Conservation (phyloP, 176 grass and related monocot species). For the Dactylis glomerata region DNA sequence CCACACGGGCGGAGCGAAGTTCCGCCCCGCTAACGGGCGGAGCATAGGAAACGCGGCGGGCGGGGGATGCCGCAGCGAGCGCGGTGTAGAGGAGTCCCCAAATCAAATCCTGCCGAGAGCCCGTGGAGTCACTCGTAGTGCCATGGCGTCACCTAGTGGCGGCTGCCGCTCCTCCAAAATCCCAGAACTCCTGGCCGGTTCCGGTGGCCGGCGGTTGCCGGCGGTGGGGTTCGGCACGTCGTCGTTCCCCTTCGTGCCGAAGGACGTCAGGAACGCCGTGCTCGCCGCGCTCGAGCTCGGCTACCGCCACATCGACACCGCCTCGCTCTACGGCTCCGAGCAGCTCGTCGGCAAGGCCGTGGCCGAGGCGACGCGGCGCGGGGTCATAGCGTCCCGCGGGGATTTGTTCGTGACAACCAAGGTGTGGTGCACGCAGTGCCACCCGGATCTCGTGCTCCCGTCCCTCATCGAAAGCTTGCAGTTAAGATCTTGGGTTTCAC, state of each 20-base stretch:
- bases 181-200: slow-evolving; percentile 23
- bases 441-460: slow-evolving; percentile 56
- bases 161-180: neutral
- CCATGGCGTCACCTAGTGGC: slow-evolving; percentile 13
- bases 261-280: slow-evolving; percentile 23
- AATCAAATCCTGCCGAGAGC: neutral
- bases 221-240: slow-evolving; percentile 47
- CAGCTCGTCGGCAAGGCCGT: slow-evolving; percentile 38
- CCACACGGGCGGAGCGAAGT: no score
- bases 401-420: slow-evolving; percentile 62
- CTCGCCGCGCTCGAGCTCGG: slow-evolving; percentile 49
- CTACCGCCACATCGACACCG: slow-evolving; percentile 62
- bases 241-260: slow-evolving; percentile 12
- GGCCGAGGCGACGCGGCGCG: slow-evolving; percentile 23
- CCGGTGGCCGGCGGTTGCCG: neutral
- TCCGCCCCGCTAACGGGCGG: no score
- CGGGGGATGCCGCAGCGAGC: no score
- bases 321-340: slow-evolving; percentile 45
- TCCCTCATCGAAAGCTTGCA: slow-evolving; percentile 52
- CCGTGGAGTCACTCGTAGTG: neutral
- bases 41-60: no score
- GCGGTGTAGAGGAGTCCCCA: no score
- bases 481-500: slow-evolving; percentile 22
- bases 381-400: slow-evolving; percentile 36
- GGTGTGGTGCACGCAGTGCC: slow-evolving; percentile 72